These are phyloP conservation scores for Aurantiochytrium sp. DNA, from an alignment of 108 stramenopile species.

Conservation along the genomic window DNA sequence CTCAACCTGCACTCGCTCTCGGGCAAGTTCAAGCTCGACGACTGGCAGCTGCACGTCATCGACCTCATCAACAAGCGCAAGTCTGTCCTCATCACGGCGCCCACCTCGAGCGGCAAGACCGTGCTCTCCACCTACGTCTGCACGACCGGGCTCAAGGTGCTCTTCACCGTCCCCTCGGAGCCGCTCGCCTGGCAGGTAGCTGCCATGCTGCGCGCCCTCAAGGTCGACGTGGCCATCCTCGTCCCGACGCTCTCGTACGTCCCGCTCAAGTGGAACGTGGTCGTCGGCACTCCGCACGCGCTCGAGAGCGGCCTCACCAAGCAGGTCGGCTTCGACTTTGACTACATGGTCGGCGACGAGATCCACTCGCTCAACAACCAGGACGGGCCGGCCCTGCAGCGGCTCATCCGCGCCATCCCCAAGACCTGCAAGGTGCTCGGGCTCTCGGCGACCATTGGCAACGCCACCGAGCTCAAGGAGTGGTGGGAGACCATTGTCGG, in stretches of 20 bases:
- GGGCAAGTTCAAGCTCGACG: slow-evolving; percentile 80
- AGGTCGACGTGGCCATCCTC: slow-evolving; percentile 80
- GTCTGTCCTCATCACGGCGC: slow-evolving; percentile 94
- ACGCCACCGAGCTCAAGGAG: slow-evolving; percentile 80
- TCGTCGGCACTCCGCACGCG: slow-evolving; percentile 93
- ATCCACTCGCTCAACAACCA: slow-evolving; percentile 95
- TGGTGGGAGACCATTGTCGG: slow-evolving; percentile 86
- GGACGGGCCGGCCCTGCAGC: slow-evolving; percentile 92
- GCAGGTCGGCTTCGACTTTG: slow-evolving; percentile 96
- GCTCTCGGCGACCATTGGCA: slow-evolving; percentile 96
- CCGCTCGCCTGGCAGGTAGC: slow-evolving; percentile 99
- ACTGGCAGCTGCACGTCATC: slow-evolving; percentile 93
- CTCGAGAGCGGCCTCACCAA: slow-evolving; percentile 86
- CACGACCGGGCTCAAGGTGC: slow-evolving; percentile 61
- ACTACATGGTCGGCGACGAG: slow-evolving; percentile 95
- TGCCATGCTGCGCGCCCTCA: slow-evolving; percentile 67
- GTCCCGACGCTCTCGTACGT: slow-evolving; percentile 1
- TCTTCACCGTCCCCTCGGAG: slow-evolving; percentile 97
- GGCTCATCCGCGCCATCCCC: slow-evolving; percentile 78
- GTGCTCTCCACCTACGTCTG: slow-evolving; percentile 94
- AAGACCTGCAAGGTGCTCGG: slow-evolving; percentile 87
- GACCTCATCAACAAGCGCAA: slow-evolving; percentile 77
- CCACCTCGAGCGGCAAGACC: slow-evolving; percentile 97
- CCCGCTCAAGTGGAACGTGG: slow-evolving; percentile 68
- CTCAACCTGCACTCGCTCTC: slow-evolving; percentile 59